These are phyloP conservation scores for Fusarium austroafricanum DNA, from an alignment of 2,329 filamentous ascomycete genomes.

Conservation along the genomic window DNA sequence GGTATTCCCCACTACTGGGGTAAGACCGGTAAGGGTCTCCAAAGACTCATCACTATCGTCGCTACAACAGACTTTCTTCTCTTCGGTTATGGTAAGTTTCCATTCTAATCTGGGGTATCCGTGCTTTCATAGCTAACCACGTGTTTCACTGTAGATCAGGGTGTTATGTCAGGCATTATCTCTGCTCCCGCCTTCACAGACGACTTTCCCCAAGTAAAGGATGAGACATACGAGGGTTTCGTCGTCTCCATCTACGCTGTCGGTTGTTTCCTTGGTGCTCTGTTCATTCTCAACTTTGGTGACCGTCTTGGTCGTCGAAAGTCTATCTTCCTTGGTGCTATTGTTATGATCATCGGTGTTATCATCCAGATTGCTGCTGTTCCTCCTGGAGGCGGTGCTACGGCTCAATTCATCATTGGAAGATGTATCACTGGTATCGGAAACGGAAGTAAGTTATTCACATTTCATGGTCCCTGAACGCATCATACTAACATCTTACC, in stretches of 20 bases:
- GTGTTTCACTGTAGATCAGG: constrained; percentile 55
- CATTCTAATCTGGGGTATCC: constrained; percentile 34
- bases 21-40: constrained; percentile 33
- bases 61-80: constrained; percentile 35
- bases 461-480: accelerated
- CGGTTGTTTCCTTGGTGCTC: constrained; percentile 64
- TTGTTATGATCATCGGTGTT: constrained; percentile 71
- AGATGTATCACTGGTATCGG: constrained; percentile 65
- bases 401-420: constrained; percentile 64
- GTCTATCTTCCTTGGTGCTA: constrained; percentile 66
- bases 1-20: constrained; percentile 37
- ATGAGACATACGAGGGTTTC: constrained; percentile 60
- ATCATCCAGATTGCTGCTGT: constrained; percentile 64
- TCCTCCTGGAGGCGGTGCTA: constrained; percentile 47
- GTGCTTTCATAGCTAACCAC: not conserved
- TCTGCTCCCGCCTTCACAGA: constrained; percentile 61
- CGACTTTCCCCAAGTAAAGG: constrained; percentile 57
- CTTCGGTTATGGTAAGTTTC: constrained; percentile 29
- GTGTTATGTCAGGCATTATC: constrained; percentile 66
- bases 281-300: constrained; percentile 64
- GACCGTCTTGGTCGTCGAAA: constrained; percentile 63
- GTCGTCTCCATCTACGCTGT: constrained; percentile 63
- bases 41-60: constrained; percentile 32
- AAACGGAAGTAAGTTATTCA: constrained; percentile 53
- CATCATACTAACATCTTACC: not conserved